Evolutionary conservation across 1,139 yeast species (phyloP).

Genomic region (Candida glucosophila): DNA sequence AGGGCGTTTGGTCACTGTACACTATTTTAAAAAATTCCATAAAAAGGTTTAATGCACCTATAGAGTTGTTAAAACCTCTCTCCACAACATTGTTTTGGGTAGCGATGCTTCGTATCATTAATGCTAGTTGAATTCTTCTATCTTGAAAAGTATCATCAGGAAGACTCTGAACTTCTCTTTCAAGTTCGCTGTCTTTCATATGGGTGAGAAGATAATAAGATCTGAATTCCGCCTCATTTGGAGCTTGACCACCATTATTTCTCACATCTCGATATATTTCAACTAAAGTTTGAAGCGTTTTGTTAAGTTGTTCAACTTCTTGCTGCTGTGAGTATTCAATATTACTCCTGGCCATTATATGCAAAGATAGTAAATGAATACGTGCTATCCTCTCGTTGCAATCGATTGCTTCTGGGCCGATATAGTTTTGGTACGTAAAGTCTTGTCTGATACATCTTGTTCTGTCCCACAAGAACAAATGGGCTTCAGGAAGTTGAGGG

Average conservation of each 20-base stretch:
- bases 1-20: constrained; percentile 47
- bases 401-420: constrained; percentile 88
- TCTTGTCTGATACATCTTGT: constrained; percentile 97
- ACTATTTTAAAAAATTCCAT: constrained; percentile 56
- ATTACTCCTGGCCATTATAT: constrained; percentile 76
- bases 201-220: constrained; percentile 81
- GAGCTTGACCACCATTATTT: constrained; percentile 57
- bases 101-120: constrained; percentile 56
- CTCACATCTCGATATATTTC: constrained; percentile 83
- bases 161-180: constrained; percentile 61
- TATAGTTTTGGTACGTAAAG: constrained; percentile 89
- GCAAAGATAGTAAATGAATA: constrained; percentile 74
- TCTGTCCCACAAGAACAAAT: constrained; percentile 95
- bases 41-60: constrained; percentile 58
- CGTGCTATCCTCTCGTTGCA: constrained; percentile 91
- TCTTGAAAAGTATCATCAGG: constrained; percentile 52
- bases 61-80: constrained; percentile 46
- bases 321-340: constrained; percentile 87
- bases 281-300: constrained; percentile 79
- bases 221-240: constrained; percentile 89
- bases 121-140: constrained; percentile 59
- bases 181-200: constrained; percentile 77
- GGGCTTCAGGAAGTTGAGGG: constrained; percentile 69
- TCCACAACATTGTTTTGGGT: constrained; percentile 58
- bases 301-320: constrained; percentile 89